Conservation (phyloP, 768 basidiomycete genomes). For the Cyclocybe aegerita region DNA sequence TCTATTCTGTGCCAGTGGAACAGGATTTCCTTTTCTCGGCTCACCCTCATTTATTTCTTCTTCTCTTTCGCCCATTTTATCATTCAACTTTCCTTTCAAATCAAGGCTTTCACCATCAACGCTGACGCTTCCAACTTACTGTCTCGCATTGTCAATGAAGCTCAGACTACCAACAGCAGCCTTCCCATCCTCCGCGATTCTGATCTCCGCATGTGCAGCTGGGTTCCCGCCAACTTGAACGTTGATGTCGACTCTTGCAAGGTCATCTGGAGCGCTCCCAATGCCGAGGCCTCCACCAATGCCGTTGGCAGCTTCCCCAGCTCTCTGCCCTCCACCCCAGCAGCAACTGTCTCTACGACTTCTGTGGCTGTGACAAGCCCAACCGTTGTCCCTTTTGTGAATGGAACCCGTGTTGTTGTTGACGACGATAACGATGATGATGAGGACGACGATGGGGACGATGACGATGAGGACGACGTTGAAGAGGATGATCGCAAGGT, state of each 20-base stretch:
- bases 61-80: slow-evolving; percentile 68
- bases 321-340: background rate
- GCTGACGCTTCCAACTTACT: slow-evolving; percentile 55
- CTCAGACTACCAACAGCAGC: slow-evolving; percentile 44
- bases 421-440: slow-evolving; percentile 13
- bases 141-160: slow-evolving; percentile 46
- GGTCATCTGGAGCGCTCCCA: slow-evolving; percentile 54
- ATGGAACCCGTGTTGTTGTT: background rate
- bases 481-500: slow-evolving; percentile 13
- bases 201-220: slow-evolving; percentile 58
- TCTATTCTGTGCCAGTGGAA: slow-evolving; percentile 49
- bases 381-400: background rate
- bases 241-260: slow-evolving; percentile 40
- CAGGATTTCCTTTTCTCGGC: slow-evolving; percentile 64
- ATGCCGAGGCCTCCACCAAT: slow-evolving; percentile 14
- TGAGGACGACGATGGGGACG: slow-evolving; percentile 13
- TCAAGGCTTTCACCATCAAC: slow-evolving; percentile 65
- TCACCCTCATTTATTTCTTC: slow-evolving; percentile 63
- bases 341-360: slow-evolving; percentile 8
- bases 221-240: slow-evolving; percentile 44
- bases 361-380: slow-evolving; percentile 5
- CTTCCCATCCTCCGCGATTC: slow-evolving; percentile 49
- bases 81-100: slow-evolving; percentile 69
- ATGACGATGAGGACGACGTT: slow-evolving; percentile 12
- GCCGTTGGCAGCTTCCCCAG: slow-evolving; percentile 4